Evolutionary conservation across 2,329 filamentous ascomycete species (phyloP), one percentile per base, ranked within the genome.

Genomic region (Pyricularia sp.): DNA sequence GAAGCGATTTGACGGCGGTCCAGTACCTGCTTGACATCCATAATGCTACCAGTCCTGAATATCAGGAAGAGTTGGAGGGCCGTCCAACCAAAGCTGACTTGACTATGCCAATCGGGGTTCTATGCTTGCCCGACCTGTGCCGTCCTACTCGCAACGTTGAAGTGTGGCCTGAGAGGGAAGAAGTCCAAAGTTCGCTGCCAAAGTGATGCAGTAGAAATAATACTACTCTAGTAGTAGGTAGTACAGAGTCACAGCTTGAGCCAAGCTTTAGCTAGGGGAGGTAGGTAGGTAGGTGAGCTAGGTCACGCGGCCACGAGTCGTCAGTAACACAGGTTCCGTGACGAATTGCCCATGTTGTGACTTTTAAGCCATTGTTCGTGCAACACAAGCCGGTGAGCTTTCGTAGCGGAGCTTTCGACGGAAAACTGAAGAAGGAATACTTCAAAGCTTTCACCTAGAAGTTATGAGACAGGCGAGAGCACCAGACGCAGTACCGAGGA

Each of bases 1-100:
- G 50, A 26, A 23, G 59, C 64, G 7, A 31, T 69, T 68, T n/a
- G 20, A 30, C 25, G 12, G 30, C 36, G 65, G 10, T 17, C 9
- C 26, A 69, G 23, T 69, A 74, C 73, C 66, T 73, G 73, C 69
- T 72, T 72, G 50, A 73, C 67, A 69, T 74, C 73, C 73, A 74
- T 71, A 67, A 70, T 72, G 67, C 31, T 55, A 55, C 20, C 20
- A 55, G 20, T n/a, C 42, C 42, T 55, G 20, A 55, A 55, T 55
- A 10, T 10, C 17, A 55, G 42, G 42, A n/a, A 55, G 20, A n/a
- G 42, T 55, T 9, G 42, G 42, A n/a, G 20, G 7, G 17, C 20
- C 42, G 42, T n/a, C 42, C 42, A n/a, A 20, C 42, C 42, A 2
- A 55, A 20, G 42, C 5, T n/a, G 42, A 9, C 42, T 55, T n/a